These are phyloP conservation scores for Chamaecrista fasciculata DNA, from an alignment of 306 rosid species.

Conservation along the genomic window DNA sequence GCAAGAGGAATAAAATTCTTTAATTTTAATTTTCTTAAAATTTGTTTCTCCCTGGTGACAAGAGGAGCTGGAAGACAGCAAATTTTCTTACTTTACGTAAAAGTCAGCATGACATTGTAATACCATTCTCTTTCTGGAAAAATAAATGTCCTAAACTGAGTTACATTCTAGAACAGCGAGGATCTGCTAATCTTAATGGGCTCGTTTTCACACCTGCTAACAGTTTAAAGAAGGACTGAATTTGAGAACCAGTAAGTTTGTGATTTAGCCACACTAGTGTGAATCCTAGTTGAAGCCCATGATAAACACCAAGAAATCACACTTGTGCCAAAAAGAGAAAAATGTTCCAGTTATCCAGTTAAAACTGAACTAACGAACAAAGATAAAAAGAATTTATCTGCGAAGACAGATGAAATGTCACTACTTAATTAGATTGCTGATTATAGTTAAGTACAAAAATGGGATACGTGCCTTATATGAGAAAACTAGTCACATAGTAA, in stretches of 20 bases:
- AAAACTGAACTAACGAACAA: neutral
- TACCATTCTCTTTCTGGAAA: neutral
- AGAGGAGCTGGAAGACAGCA: neutral
- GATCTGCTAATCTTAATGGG: neutral
- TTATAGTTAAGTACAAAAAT: too few relatives aligned
- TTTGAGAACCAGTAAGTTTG: neutral
- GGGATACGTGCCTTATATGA: neutral
- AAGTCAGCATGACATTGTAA: slow-evolving; percentile 5
- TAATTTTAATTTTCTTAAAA: slow-evolving; percentile 21
- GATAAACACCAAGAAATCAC: too few relatives aligned
- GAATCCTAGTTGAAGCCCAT: too few relatives aligned
- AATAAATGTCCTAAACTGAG: neutral
- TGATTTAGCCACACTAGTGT: neutral
- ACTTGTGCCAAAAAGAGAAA: too few relatives aligned
- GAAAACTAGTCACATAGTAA: neutral
- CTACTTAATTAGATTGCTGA: neutral
- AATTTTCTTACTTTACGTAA: neutral
- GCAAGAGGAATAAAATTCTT: slow-evolving; percentile 27
- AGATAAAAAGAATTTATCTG: neutral
- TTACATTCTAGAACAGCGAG: neutral
- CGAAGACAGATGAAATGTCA: neutral
- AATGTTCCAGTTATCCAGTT: neutral
- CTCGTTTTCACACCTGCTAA: neutral
- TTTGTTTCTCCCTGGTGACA: neutral
- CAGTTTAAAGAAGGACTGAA: slow-evolving; percentile 2